A percentile compares a stretch with the other conserved stretches of the same genome.
phyloP scores from a whole-genome alignment of 352 stramenopile species.

The Phytophthora hibernalis region DNA sequence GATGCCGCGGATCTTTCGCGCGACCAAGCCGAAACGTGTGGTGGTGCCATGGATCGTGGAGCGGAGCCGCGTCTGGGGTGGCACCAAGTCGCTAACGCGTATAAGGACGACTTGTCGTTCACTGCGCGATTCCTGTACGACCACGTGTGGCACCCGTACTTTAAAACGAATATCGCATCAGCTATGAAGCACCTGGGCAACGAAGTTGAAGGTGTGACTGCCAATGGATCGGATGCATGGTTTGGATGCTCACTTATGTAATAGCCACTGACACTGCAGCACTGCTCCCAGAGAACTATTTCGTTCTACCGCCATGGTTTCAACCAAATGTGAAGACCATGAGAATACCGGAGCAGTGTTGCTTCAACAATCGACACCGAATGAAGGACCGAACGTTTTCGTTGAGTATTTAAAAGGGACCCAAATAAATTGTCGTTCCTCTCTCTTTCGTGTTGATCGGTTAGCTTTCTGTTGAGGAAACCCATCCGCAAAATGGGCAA shows the following conservation, averaged over 20 bases:
- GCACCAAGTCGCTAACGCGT: conserved; percentile 61
- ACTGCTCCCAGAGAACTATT: conserved; percentile 14
- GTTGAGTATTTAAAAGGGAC: conserved; percentile 46
- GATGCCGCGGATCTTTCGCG: conserved; percentile 75
- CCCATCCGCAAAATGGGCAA: conserved; percentile 60
- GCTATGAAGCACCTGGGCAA: conserved; percentile 79
- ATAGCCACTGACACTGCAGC: conserved; percentile 5
- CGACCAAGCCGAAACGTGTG: conserved; percentile 66
- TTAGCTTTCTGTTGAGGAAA: background rate
- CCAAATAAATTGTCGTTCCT: conserved; percentile 21
- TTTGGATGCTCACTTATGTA: conserved; percentile 76
- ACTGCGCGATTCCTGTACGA: conserved; percentile 82
- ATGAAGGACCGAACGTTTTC: conserved; percentile 31
- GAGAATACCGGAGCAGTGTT: conserved; percentile 12
- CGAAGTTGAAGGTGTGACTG: conserved; percentile 39
- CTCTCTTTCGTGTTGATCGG: conserved; percentile 6
- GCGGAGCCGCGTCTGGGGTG: conserved; percentile 74
- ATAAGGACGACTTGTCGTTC: conserved; percentile 80
- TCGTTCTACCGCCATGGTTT: conserved; percentile 2
- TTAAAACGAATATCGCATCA: conserved; percentile 65
- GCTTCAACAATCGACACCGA: conserved; percentile 24
- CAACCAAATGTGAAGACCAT: conserved; percentile 1
- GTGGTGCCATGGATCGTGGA: conserved; percentile 88
- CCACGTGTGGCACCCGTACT: conserved; percentile 81
- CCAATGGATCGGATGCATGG: conserved; percentile 51